These are phyloP conservation scores for Sphagnum contortum DNA, from an alignment of 225 moss, liverwort and hornwort genomes.

Conservation along the genomic window DNA sequence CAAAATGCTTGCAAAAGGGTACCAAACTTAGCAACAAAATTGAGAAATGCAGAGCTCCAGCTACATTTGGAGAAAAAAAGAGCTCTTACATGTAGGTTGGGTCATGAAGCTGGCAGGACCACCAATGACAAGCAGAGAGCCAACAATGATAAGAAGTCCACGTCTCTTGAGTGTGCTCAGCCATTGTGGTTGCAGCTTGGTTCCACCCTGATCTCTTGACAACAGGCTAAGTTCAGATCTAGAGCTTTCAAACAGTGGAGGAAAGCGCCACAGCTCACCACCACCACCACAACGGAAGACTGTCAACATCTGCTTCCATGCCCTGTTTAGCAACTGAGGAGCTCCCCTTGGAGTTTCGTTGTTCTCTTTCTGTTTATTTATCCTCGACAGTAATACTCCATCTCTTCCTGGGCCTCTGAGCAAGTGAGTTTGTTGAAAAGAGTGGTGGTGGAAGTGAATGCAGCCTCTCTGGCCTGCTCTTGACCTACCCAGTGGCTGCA, in stretches of 20 bases:
- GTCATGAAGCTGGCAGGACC: conserved; percentile 60
- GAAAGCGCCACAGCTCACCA: conserved; percentile 36
- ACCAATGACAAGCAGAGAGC: conserved; percentile 64
- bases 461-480: no score
- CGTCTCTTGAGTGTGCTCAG: conserved; percentile 55
- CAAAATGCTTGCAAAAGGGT: background rate
- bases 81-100: conserved; percentile 60
- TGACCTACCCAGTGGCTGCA: no score
- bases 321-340: conserved; percentile 27
- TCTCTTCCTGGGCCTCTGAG: no score
- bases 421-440: no score
- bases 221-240: conserved; percentile 9
- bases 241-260: conserved; percentile 21
- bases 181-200: conserved; percentile 20
- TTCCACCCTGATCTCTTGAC: conserved; percentile 10
- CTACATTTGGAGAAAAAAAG: background rate
- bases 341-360: conserved; percentile 12
- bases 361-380: conserved; percentile 1
- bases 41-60: no score
- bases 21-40: background rate
- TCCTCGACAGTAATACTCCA: no score
- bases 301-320: conserved; percentile 22
- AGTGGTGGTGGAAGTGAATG: no score
- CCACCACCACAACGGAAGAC: conserved; percentile 41
- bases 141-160: conserved; percentile 57